Evolutionary conservation across 352 stramenopile species (phyloP).

Genomic region (Globisporangium carolinianum): DNA sequence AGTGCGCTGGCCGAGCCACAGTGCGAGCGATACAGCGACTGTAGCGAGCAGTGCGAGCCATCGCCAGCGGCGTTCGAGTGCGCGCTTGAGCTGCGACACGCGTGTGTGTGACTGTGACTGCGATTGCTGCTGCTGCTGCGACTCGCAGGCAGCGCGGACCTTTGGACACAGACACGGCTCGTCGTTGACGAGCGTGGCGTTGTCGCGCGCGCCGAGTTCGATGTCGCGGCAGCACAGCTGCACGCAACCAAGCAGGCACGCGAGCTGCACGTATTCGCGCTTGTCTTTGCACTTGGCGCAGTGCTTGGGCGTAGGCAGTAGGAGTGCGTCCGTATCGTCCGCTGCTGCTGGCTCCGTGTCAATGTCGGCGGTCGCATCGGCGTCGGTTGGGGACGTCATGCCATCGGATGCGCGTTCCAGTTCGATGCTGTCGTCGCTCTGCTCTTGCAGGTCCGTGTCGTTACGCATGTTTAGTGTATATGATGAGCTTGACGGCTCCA

Average conservation of each 20-base stretch:
- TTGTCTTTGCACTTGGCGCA: neutral
- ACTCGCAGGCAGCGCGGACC: neutral
- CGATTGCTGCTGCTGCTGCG: neutral
- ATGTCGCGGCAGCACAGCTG: neutral
- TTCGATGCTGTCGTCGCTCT: neutral
- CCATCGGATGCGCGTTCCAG: too few relatives aligned
- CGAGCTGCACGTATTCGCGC: slow-evolving; percentile 3
- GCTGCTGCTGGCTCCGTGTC: neutral
- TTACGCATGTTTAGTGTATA: neutral
- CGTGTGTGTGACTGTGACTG: neutral
- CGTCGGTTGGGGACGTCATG: too few relatives aligned
- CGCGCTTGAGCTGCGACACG: slow-evolving; percentile 1
- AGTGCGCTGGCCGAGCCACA: neutral
- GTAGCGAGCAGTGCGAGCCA: neutral
- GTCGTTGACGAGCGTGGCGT: neutral
- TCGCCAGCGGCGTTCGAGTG: slow-evolving; percentile 7
- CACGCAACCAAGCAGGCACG: slow-evolving; percentile 6
- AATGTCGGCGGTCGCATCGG: neutral
- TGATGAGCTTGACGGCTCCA: too few relatives aligned
- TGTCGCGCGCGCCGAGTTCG: neutral
- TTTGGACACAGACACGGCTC: slow-evolving; percentile 6
- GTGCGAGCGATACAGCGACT: neutral
- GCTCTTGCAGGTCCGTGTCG: neutral
- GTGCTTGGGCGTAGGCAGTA: neutral
- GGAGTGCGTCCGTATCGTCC: neutral